Conservation (phyloP, 2,329 filamentous ascomycete genomes). For the Aspergillus sp. region DNA sequence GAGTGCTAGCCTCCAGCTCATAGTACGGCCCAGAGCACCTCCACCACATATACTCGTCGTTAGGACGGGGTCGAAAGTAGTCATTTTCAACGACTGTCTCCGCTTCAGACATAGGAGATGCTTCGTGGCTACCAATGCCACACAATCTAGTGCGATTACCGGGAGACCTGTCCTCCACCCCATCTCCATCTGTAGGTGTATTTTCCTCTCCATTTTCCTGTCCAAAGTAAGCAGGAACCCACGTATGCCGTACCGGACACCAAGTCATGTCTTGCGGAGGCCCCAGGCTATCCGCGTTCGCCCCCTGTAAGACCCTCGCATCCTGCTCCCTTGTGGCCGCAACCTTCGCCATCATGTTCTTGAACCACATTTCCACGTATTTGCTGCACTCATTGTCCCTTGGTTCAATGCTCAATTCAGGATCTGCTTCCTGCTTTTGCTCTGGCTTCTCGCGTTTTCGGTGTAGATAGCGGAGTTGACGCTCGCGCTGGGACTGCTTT, state of each 20-base stretch:
- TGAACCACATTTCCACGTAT: slow-evolving; percentile 17
- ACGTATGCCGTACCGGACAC: neutral
- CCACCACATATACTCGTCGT: neutral
- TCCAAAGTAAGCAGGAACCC: neutral
- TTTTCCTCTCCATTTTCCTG: neutral
- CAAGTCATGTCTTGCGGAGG: neutral
- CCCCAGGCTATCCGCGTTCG: neutral
- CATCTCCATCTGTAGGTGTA: neutral
- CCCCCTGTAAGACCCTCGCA: neutral
- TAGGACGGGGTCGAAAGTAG: neutral
- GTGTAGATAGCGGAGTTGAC: neutral
- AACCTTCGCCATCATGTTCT: slow-evolving; percentile 14
- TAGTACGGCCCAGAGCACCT: slow-evolving; percentile 3
- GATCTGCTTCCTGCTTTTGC: neutral
- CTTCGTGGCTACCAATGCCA: neutral
- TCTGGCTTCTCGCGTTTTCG: neutral
- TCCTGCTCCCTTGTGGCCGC: slow-evolving; percentile 6
- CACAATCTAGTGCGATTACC: neutral
- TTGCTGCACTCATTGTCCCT: neutral
- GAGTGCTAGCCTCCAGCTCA: neutral
- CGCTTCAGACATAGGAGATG: neutral
- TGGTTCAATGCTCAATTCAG: neutral
- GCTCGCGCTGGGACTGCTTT: neutral
- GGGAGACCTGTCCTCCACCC: neutral
- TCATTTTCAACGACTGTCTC: neutral